phyloP scores from a whole-genome alignment of 2,329 filamentous ascomycete species.

The Fusarium pseudoanthophilum region DNA sequence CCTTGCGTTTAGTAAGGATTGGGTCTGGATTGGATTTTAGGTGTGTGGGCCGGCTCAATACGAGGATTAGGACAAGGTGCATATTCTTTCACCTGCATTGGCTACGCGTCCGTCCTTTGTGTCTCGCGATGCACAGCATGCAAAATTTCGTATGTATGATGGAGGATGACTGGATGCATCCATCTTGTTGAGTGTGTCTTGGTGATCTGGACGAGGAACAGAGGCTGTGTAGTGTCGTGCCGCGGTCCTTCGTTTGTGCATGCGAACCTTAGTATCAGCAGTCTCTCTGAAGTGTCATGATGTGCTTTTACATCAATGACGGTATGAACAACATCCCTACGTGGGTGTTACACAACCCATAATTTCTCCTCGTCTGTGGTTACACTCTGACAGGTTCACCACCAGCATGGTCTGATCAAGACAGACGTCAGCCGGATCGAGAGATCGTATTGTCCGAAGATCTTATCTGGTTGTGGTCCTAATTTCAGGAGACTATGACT shows the following conservation, averaged over 20 bases:
- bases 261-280: not conserved
- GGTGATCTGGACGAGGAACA: slow-evolving; percentile 2
- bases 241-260: not conserved
- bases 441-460: slow-evolving; percentile 19
- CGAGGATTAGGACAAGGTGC: slow-evolving; percentile 21
- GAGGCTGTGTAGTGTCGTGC: slow-evolving; percentile 24
- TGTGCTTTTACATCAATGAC: slow-evolving; percentile 6
- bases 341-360: slow-evolving; percentile 9
- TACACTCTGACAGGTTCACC: slow-evolving; percentile 23
- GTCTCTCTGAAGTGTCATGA: not conserved
- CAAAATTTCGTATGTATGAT: not conserved
- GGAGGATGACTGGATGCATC: not conserved
- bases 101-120: slow-evolving; percentile 29
- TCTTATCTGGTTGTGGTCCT: slow-evolving; percentile 21
- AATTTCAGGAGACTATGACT: slow-evolving; percentile 17
- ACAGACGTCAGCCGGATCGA: slow-evolving; percentile 10
- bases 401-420: not conserved
- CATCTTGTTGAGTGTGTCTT: not conserved
- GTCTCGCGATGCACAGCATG: slow-evolving; percentile 16
- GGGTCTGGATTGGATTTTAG: slow-evolving; percentile 27
- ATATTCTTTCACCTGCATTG: slow-evolving; percentile 8
- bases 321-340: slow-evolving; percentile 1
- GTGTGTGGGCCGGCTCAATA: slow-evolving; percentile 35
- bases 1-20: slow-evolving; percentile 38
- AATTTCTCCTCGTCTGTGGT: slow-evolving; percentile 4